Base-by-base conservation (phyloP, 2,329 filamentous ascomycete species). In the Colletotrichum falcatum region DNA sequence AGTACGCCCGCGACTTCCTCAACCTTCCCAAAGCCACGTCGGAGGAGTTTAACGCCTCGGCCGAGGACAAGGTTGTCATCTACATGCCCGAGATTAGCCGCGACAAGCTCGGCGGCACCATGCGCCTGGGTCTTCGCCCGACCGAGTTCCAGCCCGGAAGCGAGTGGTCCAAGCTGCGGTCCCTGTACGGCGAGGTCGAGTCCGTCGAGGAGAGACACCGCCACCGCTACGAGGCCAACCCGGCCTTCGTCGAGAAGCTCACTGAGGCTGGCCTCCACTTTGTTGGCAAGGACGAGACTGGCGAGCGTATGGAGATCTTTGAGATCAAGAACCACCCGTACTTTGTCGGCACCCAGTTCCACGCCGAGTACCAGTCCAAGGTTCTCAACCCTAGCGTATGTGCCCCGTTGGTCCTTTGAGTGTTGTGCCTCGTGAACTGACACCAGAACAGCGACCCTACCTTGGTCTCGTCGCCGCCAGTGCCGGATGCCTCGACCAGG, bases 191-290 rank as follows among this genome's bases (percentile, higher is more conserved):
- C 4, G 81, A 83, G 2, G 83, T 81, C 1, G 79, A 84, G 0
- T 80, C 82, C 23, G 86, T 92, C 53, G 81, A 87, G 69, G 94
- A 97, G 84, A 89, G 94, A 61, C 94, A 97, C 80, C 90, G 94
- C 71, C 94, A 97, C 81, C 89, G 94, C 46, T 97, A 97, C 79
- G 94, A 97, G 83, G 93, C 97, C 74, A 97, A 97, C 82, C 94
- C 94, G 0, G 87, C 89, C 14, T 91, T 91, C 77, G 89, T 97
- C 62, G 89, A 91, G 5, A 82, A 82, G 39, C 85, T 97, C 4
- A 87, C 93, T 73, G 82, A 87, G 55, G 89, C 86, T 6, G 94
- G 94, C 0, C 84, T 97, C 39, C 83, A 86, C 51, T 95, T 97
- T 77, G 87, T 95, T 69, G 93, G 92, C 73, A 94, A 94, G 80